These are phyloP conservation scores for Pythium aristosporum DNA, from an alignment of 352 stramenopile genomes.

Conservation along the genomic window DNA sequence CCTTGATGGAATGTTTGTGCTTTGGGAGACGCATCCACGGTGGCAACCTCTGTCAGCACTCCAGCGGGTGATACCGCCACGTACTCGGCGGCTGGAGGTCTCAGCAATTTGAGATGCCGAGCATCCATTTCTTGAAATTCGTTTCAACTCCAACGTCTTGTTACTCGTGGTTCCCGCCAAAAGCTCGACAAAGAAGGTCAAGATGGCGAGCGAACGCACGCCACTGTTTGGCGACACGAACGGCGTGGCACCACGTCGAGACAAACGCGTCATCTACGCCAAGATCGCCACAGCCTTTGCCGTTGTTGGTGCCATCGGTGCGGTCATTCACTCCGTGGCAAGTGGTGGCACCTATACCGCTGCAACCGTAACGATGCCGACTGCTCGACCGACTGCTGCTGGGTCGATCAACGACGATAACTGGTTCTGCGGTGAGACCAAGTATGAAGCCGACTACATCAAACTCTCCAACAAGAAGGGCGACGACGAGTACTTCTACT, in stretches of 20 bases:
- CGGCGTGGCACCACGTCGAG: conserved; percentile 1
- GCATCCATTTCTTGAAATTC: too few relatives aligned
- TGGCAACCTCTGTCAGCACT: too few relatives aligned
- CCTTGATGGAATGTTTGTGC: background rate
- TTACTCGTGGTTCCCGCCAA: too few relatives aligned
- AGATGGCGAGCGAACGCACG: conserved; percentile 25
- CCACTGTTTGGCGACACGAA: conserved; percentile 21
- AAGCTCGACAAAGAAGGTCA: too few relatives aligned
- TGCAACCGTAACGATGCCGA: background rate
- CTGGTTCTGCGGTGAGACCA: conserved; percentile 37
- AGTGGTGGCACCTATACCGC: background rate
- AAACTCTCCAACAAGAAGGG: conserved; percentile 40
- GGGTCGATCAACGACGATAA: conserved; percentile 24
- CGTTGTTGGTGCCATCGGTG: conserved; percentile 5
- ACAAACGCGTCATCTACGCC: conserved; percentile 21
- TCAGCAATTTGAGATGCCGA: too few relatives aligned
- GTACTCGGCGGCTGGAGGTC: too few relatives aligned
- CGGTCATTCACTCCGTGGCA: conserved; percentile 11
- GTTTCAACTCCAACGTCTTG: too few relatives aligned
- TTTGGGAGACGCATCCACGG: too few relatives aligned
- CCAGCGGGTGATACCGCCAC: too few relatives aligned
- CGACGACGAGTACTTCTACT: conserved; percentile 66
- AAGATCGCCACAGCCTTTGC: conserved; percentile 19
- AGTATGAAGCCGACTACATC: conserved; percentile 50
- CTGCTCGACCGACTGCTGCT: background rate